A percentile compares a stretch with the other conserved stretches of the same genome.
These are phyloP conservation scores for Acacia pycnantha DNA, from an alignment of 331 rosid species.

Conservation along the genomic window DNA sequence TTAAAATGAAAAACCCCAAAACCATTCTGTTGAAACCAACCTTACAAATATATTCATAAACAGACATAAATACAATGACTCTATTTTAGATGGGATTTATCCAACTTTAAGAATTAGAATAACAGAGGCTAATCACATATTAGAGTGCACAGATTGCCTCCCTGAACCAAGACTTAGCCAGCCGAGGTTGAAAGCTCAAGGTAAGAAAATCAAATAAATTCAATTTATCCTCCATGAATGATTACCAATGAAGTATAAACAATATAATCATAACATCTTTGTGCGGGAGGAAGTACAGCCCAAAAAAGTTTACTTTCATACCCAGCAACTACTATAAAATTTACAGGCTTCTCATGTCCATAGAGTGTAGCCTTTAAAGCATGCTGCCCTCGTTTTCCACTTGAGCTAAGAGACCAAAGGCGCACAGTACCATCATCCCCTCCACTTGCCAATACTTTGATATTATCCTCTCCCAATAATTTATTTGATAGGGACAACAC, in stretches of 20 bases:
- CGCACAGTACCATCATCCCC: constrained; percentile 91
- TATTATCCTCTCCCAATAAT: constrained; percentile 64
- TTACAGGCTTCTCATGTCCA: constrained; percentile 82
- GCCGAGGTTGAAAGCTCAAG: neutral
- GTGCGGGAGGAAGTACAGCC: neutral
- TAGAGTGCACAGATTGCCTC: constrained; percentile 1
- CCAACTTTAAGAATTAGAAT: neutral
- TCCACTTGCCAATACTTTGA: constrained; percentile 87
- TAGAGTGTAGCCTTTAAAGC: constrained; percentile 70
- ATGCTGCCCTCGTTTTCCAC: constrained; percentile 61
- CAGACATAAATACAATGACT: too few relatives aligned
- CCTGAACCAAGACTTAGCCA: constrained; percentile 1
- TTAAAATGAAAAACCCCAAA: too few relatives aligned
- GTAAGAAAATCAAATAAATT: neutral
- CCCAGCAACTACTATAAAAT: constrained; percentile 73
- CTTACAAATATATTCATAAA: too few relatives aligned
- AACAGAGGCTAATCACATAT: neutral
- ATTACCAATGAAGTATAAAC: neutral
- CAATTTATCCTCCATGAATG: neutral
- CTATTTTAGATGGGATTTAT: too few relatives aligned
- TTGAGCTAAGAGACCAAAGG: constrained; percentile 75
- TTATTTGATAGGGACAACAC: constrained; percentile 74
- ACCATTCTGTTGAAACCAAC: too few relatives aligned
- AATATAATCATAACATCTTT: constrained; percentile 6
- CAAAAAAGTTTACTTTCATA: constrained; percentile 37